Base-by-base conservation (phyloP, 2,329 filamentous ascomycete genomes). In the Chaetomiaceae sp. region DNA sequence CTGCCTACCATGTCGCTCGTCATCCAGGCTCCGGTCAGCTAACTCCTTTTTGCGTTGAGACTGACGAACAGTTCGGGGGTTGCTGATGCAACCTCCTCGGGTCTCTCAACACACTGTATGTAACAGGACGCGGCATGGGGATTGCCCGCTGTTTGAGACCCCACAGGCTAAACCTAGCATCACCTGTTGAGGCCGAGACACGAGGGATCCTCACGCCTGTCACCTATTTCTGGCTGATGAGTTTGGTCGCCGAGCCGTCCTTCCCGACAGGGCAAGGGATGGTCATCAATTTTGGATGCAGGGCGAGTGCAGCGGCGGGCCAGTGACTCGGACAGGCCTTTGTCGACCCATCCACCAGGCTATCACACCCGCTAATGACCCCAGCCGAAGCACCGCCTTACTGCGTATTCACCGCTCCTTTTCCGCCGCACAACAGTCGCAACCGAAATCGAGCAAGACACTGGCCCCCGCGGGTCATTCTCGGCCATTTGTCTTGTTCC, bases 351-450 rank as follows among this genome's bases (percentile, higher is more conserved):
- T 52, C 34, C 17, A 15, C 42, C 31, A 27, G 39, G 38, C 39
- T 29, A 49, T 44, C 53, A 55, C 53, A 48, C 48, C 48, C 51
- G 40, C 31, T 46, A 27, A 45, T 34, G 7, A 27, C 20, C 45
- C 45, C 46, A 36, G 25, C 46, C 17, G 17, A 34, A 6, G 31
- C 36, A 39, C 36, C 23, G 17, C 36, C 36, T 9, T n/a, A n/a
- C n/a, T n/a, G n/a, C n/a, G 25, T 36, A 53, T 58, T 62, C 60
- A 62, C 60, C 60, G 60, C 60, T 59, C 55, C 27, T 58, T 59
- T 53, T 38, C 52, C 45, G 53, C 53, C 39, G 52, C 51, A 48
- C 51, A 40, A 50, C 50, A 40, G 51, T n/a, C n/a, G n/a, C n/a
- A n/a, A n/a, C n/a, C n/a, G n/a, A n/a, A n/a, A n/a, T n/a, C n/a